A percentile compares a stretch with the other conserved stretches of the same genome.
Conservation (phyloP, 352 stramenopile species). For the Pythium dissotocum region DNA sequence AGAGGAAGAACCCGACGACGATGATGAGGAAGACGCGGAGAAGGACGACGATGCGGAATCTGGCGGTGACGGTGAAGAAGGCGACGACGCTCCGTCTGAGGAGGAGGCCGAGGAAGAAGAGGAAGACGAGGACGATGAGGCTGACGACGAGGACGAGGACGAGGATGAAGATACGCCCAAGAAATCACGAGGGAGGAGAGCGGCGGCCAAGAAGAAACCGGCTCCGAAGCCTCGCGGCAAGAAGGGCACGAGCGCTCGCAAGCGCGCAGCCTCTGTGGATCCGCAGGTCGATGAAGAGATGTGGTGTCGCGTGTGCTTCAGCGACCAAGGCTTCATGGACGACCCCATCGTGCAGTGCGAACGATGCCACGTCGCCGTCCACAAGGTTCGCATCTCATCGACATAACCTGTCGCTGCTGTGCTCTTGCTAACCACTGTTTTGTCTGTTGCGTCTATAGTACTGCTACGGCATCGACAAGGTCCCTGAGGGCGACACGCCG, state of each 20-base stretch:
- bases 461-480: slow-evolving; percentile 83
- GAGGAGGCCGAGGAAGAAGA: slow-evolving; percentile 33
- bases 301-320: slow-evolving; percentile 90
- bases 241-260: slow-evolving; percentile 28
- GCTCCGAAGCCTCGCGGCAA: slow-evolving; percentile 25
- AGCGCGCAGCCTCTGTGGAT: slow-evolving; percentile 40
- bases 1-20: slow-evolving; percentile 12
- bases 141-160: slow-evolving; percentile 43
- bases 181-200: slow-evolving; percentile 45
- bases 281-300: slow-evolving; percentile 81
- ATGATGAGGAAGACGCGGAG: slow-evolving; percentile 18
- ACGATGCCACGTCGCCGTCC: slow-evolving; percentile 79
- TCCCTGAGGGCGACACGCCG: slow-evolving; percentile 77
- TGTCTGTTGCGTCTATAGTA: slow-evolving; percentile 45
- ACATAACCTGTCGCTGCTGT: not conserved
- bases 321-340: slow-evolving; percentile 84
- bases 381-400: slow-evolving; percentile 54
- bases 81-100: slow-evolving; percentile 24
- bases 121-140: slow-evolving; percentile 32
- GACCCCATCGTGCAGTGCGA: slow-evolving; percentile 89
- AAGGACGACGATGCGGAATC: slow-evolving; percentile 28
- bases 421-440: not conserved
- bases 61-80: slow-evolving; percentile 23
- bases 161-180: slow-evolving; percentile 39
- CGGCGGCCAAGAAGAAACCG: slow-evolving; percentile 31